Conservation (phyloP, 2,329 filamentous ascomycete genomes). For the Monosporascus cannonballus region DNA sequence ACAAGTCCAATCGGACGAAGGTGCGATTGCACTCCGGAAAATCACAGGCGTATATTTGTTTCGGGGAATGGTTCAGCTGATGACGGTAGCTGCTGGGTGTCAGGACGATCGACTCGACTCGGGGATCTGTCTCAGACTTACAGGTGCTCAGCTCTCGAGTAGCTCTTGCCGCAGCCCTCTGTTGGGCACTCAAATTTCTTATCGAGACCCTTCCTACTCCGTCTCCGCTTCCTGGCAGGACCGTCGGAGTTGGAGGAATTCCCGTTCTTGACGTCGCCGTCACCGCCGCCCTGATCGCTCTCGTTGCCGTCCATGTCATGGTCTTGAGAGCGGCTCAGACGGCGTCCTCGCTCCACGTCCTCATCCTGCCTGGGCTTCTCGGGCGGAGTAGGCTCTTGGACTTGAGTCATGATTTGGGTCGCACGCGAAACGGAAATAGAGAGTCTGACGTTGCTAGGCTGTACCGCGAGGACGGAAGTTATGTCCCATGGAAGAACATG, state of each 20-base stretch:
- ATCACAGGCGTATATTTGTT: conserved; percentile 91
- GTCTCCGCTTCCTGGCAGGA: conserved; percentile 53
- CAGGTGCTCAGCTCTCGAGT: conserved; percentile 92
- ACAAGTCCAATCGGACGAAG: conserved; percentile 90
- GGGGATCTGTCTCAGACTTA: conserved; percentile 39
- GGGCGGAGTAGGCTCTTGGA: conserved; percentile 35
- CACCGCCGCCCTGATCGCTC: conserved; percentile 33
- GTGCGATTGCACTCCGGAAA: conserved; percentile 84
- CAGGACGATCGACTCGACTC: conserved; percentile 9
- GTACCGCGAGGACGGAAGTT: conserved; percentile 36
- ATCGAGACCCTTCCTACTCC: conserved; percentile 72
- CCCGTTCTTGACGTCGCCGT: conserved; percentile 35
- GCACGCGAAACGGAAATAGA: conserved; percentile 32
- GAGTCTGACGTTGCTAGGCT: conserved; percentile 32
- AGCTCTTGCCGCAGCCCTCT: conserved; percentile 88
- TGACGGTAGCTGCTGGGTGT: conserved; percentile 62
- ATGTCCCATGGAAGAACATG: conserved; percentile 29
- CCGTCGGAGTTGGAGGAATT: conserved; percentile 49
- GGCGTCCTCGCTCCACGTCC: conserved; percentile 32
- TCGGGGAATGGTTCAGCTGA: conserved; percentile 91
- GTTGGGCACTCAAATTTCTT: conserved; percentile 81
- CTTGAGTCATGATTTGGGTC: conserved; percentile 35
- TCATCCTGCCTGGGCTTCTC: conserved; percentile 35
- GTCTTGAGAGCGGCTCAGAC: conserved; percentile 36
- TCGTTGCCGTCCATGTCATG: conserved; percentile 34